A percentile compares a stretch with the other conserved stretches of the same genome.
Evolutionary conservation across 2,329 filamentous ascomycete genomes (phyloP).

Genomic region (Colletotrichum orchidophilum): DNA sequence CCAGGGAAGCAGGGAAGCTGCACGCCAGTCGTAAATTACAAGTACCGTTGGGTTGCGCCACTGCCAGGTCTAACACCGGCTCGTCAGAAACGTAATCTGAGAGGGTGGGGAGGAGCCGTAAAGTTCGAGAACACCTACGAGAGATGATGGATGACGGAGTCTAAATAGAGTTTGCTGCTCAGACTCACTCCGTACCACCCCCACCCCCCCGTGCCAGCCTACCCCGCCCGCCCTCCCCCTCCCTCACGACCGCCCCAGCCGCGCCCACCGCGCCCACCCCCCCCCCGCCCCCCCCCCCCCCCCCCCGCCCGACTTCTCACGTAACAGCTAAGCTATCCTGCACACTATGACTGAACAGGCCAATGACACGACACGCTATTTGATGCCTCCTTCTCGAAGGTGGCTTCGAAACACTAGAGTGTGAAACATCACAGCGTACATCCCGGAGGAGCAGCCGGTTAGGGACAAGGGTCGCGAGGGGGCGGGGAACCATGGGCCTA

Average conservation of each 20-base stretch:
- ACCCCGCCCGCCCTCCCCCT: too few species aligned
- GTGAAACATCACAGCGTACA: constrained; percentile 29
- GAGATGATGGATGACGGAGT: constrained; percentile 1
- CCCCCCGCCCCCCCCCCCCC: too few species aligned
- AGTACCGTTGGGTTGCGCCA: background rate
- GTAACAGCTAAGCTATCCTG: too few species aligned
- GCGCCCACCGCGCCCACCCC: too few species aligned
- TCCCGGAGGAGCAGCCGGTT: constrained; percentile 15
- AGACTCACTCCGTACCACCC: too few species aligned
- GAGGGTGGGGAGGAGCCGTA: background rate
- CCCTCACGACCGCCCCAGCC: too few species aligned
- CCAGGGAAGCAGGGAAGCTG: background rate
- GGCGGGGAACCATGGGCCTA: constrained; percentile 8
- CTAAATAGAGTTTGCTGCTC: constrained; percentile 27
- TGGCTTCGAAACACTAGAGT: constrained; percentile 21
- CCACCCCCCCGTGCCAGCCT: too few species aligned
- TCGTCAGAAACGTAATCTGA: background rate
- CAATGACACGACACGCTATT: background rate
- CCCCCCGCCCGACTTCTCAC: too few species aligned
- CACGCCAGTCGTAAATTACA: background rate
- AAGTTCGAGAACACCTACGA: constrained; percentile 8
- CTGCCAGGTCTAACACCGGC: constrained; percentile 4
- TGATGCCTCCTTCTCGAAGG: constrained; percentile 25
- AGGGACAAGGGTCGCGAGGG: constrained; percentile 14
- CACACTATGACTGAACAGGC: background rate